A percentile compares a stretch with the other conserved stretches of the same genome.
Conservation (phyloP, 2,329 filamentous ascomycete species). For the Malbranchea zuffiana region DNA sequence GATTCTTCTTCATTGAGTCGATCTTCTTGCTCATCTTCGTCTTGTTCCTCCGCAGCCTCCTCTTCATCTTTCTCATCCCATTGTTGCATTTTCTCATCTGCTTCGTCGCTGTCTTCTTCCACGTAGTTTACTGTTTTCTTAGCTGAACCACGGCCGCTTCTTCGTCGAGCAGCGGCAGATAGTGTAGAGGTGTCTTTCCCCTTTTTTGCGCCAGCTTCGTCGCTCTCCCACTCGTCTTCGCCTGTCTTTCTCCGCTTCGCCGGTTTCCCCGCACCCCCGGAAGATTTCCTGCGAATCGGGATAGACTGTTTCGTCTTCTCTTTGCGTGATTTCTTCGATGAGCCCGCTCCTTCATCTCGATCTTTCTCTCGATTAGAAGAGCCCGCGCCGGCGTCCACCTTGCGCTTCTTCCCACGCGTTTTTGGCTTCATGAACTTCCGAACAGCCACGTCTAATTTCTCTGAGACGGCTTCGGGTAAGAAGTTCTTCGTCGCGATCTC, state of each 20-base stretch:
- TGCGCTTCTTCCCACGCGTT: constrained; percentile 34
- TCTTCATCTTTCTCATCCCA: constrained; percentile 24
- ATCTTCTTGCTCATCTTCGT: constrained; percentile 14
- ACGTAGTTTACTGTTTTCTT: constrained; percentile 33
- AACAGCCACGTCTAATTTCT: constrained; percentile 66
- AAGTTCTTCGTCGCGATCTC: constrained; percentile 79
- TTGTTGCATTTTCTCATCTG: constrained; percentile 34
- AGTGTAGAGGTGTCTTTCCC: constrained; percentile 26
- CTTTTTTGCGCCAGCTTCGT: constrained; percentile 33
- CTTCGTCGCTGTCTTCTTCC: constrained; percentile 36
- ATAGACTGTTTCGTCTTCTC: constrained; percentile 22
- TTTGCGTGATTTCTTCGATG: constrained; percentile 12
- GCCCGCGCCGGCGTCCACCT: constrained; percentile 24
- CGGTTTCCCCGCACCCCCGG: constrained; percentile 16
- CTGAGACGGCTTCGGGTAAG: constrained; percentile 64
- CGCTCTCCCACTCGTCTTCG: constrained; percentile 32
- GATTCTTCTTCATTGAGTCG: constrained; percentile 4
- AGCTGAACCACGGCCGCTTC: constrained; percentile 29
- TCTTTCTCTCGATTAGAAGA: too few species aligned
- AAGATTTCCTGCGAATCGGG: constrained; percentile 27
- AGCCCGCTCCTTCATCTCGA: constrained; percentile 6
- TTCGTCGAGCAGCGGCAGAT: constrained; percentile 27
- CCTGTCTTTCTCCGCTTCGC: constrained; percentile 29
- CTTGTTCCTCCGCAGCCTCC: constrained; percentile 22
- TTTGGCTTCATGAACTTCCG: constrained; percentile 55